Conservation (phyloP, 192 early-diverging fungal species). For the Coemansia aciculifera region DNA sequence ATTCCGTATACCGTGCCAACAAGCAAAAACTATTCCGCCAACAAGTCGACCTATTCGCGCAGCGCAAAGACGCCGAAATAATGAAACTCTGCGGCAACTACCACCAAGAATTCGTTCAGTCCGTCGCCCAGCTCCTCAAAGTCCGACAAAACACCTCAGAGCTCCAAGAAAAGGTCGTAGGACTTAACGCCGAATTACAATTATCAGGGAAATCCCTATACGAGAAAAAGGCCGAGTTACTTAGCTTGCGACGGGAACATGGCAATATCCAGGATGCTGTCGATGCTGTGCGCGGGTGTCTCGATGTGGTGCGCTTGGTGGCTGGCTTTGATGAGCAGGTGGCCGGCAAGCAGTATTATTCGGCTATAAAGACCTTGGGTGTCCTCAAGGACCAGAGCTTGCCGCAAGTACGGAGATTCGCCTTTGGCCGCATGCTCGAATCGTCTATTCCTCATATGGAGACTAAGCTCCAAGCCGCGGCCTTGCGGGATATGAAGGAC, state of each 20-base stretch:
- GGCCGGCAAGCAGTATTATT: constrained; percentile 83
- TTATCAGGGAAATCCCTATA: constrained; percentile 74
- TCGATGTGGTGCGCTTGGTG: constrained; percentile 84
- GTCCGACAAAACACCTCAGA: constrained; percentile 84
- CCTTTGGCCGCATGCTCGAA: constrained; percentile 84
- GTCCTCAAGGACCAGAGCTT: constrained; percentile 77
- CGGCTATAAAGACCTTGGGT: constrained; percentile 87
- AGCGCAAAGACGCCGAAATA: constrained; percentile 92
- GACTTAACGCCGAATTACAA: constrained; percentile 86
- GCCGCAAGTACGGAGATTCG: constrained; percentile 72
- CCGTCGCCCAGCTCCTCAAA: constrained; percentile 94
- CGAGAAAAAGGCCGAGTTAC: constrained; percentile 74
- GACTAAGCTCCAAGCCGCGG: constrained; percentile 79
- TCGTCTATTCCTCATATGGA: constrained; percentile 88
- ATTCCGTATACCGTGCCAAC: constrained; percentile 81
- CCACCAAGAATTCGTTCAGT: constrained; percentile 81
- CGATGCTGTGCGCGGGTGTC: constrained; percentile 76
- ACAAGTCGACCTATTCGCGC: constrained; percentile 77
- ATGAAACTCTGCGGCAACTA: constrained; percentile 96
- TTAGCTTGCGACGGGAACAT: constrained; percentile 72
- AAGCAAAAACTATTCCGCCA: constrained; percentile 87
- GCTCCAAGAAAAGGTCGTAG: constrained; percentile 81
- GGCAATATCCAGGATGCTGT: constrained; percentile 86
- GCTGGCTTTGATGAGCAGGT: constrained; percentile 81
- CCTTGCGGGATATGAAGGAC: constrained; percentile 83